Percentiles rank a stretch among this genome's conserved stretches.
phyloP scores from a whole-genome alignment of 2,329 filamentous ascomycete genomes.

The Hypoxylon sp. region DNA sequence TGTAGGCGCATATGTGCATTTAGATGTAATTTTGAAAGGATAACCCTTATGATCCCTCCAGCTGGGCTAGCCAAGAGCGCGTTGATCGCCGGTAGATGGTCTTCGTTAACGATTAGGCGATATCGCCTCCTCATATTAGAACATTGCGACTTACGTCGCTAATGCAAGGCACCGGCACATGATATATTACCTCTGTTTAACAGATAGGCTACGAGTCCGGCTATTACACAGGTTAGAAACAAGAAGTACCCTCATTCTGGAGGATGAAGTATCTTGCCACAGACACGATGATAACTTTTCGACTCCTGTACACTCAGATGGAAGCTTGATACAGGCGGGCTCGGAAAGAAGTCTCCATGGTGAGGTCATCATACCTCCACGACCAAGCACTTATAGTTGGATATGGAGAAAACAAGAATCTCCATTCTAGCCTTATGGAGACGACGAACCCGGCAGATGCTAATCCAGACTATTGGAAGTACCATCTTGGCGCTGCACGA shows the following conservation, averaged over 20 bases:
- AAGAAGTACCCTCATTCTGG: background rate
- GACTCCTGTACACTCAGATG: background rate
- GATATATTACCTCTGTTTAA: background rate
- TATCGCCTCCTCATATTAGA: conserved; percentile 2
- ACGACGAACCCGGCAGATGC: conserved; percentile 10
- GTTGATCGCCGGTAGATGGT: background rate
- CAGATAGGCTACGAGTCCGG: background rate
- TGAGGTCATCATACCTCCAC: conserved; percentile 8
- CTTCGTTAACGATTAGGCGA: background rate
- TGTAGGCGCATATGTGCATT: background rate
- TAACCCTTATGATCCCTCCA: background rate
- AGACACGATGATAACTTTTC: background rate
- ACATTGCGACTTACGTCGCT: background rate
- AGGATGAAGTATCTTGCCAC: background rate
- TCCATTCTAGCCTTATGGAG: conserved; percentile 3
- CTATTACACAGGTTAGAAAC: background rate
- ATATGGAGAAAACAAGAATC: background rate
- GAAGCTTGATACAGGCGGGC: background rate
- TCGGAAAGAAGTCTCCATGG: conserved; percentile 1
- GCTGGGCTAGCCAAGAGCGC: background rate
- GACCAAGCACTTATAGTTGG: background rate
- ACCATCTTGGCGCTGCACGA: conserved; percentile 21
- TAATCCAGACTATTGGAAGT: conserved; percentile 19
- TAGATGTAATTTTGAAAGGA: background rate
- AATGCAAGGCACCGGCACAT: conserved; percentile 5